Evolutionary conservation across 352 stramenopile species (phyloP), one percentile per base, ranked within the genome.

Genomic region (Peronospora farinosa): DNA sequence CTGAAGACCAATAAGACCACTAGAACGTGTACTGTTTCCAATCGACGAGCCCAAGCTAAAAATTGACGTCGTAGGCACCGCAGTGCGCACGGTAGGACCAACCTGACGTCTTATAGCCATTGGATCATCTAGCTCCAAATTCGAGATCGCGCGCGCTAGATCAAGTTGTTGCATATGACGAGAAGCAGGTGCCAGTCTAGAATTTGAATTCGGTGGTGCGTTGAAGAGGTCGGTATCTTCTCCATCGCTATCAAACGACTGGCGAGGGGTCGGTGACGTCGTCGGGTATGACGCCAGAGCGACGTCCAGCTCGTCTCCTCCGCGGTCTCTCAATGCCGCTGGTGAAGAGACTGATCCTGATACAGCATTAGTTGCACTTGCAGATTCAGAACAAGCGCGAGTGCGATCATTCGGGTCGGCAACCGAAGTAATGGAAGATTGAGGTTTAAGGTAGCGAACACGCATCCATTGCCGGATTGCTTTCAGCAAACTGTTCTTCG

Each of bases 151-250:
- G 15, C 72, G 72, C 11, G 77, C 74, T 13, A 90, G 66, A 64
- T 90, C 76, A 17, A 90, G 59, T 16, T 88, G 73, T 46, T 90
- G 79, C 67, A 86, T 90, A 40, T 90, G 79, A 23, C 72, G 65
- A 9, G 79, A 88, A 1, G 79, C 79, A 21, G 76, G 76, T 3
- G 71, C 74, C 7, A 87, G 58, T 49, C 57, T 51, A 16, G 60
- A 61, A 5, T 40, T 50, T 3, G 45, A 25, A 31, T 63, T 47
- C 4, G 33, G 19, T 7, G 28, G 16, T 5, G 49, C 41, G 19
- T 37, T 60, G 2, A 67, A 48, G 0, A 54, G 13, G 28, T 74
- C 57, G 12, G 11, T 17, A 40, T 66, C 62, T 3, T 63, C 58
- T 28, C 37, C 43, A 38, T 74, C 53, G 33, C 51, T 65, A 21